These are phyloP conservation scores for Hirsutella thompsonii DNA, from an alignment of 2,329 filamentous ascomycete species.

Conservation along the genomic window DNA sequence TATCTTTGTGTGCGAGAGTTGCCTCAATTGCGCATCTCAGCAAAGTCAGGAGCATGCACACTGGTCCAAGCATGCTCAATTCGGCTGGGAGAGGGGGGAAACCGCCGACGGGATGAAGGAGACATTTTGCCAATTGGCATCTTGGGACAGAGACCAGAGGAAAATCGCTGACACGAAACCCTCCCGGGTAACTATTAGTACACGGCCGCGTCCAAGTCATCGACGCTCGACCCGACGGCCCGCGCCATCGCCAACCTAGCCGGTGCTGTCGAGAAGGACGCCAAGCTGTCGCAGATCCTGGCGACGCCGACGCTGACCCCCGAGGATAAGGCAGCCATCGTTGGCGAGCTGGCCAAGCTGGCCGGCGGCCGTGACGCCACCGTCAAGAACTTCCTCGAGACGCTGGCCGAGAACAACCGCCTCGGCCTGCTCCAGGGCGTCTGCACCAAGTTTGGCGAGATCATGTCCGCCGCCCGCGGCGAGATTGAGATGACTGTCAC, in stretches of 20 bases:
- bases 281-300: slow-evolving; percentile 68
- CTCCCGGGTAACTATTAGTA: slow-evolving; percentile 48
- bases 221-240: slow-evolving; percentile 72
- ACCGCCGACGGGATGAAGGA: no score
- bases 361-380: slow-evolving; percentile 64
- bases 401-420: slow-evolving; percentile 94
- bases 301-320: slow-evolving; percentile 64
- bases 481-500: slow-evolving; percentile 91
- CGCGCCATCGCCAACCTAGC: slow-evolving; percentile 63
- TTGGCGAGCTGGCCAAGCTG: slow-evolving; percentile 79
- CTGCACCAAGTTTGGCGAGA: slow-evolving; percentile 70
- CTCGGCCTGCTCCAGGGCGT: slow-evolving; percentile 71
- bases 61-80: no score
- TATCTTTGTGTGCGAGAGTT: no score
- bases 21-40: no score
- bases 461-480: slow-evolving; percentile 81
- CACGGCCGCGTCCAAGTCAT: slow-evolving; percentile 85
- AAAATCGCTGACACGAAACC: background rate
- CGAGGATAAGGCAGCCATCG: slow-evolving; percentile 73
- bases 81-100: no score
- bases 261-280: slow-evolving; percentile 65
- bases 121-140: no score
- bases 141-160: no score
- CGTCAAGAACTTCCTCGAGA: slow-evolving; percentile 84
- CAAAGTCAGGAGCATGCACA: no score